Evolutionary conservation across 1,284 basidiomycete species (phyloP).

Genomic region (Ceratobasidium papillatum): DNA sequence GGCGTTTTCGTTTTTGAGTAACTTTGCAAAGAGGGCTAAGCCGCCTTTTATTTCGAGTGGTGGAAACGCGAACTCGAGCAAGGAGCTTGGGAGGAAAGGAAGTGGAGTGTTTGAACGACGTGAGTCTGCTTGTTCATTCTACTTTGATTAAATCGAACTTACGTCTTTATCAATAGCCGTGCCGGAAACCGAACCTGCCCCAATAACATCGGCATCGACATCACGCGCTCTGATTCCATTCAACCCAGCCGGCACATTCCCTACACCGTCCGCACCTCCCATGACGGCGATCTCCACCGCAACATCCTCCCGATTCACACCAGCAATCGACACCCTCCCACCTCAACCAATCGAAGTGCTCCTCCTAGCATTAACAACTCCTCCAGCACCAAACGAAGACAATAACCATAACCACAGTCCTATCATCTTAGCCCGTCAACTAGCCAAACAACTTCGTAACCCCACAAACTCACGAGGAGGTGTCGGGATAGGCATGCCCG

Average conservation of each 20-base stretch:
- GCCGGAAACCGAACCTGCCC: conserved; percentile 4
- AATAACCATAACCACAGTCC: neutral
- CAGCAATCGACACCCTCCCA: neutral
- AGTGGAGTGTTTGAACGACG: conserved; percentile 2
- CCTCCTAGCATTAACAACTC: neutral
- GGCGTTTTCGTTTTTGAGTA: conserved; percentile 20
- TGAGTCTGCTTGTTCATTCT: neutral
- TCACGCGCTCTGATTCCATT: neutral
- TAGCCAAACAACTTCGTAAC: conserved; percentile 15
- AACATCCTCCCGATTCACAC: neutral
- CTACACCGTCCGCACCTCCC: neutral
- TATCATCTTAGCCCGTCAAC: neutral
- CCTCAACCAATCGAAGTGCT: conserved; percentile 14
- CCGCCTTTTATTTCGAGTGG: neutral
- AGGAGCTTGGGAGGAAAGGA: neutral
- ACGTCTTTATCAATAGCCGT: neutral
- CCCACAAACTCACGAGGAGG: neutral
- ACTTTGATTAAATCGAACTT: too few species aligned
- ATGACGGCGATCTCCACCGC: conserved; percentile 4
- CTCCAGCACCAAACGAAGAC: neutral
- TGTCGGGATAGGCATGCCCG: conserved; percentile 1
- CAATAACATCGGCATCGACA: neutral
- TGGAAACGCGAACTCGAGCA: neutral
- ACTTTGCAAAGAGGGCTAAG: conserved; percentile 3
- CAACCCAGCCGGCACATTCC: neutral